Conservation (phyloP, 75 land plant genomes). For the Azolla pinnata region DNA sequence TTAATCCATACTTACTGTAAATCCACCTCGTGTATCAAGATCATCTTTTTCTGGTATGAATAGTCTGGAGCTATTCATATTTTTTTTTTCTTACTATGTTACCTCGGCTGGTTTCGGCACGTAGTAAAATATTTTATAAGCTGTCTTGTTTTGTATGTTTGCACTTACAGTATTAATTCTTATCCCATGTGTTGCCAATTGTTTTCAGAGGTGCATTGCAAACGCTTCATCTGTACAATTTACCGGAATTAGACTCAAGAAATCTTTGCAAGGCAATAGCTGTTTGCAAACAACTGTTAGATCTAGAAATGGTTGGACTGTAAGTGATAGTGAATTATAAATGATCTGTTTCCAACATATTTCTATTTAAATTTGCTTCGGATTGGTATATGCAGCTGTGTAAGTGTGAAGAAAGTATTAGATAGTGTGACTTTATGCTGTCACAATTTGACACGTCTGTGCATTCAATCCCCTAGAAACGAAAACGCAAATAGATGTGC, state of each 20-base stretch:
- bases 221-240: conserved; percentile 65
- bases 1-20: too few species aligned
- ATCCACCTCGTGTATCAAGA: too few species aligned
- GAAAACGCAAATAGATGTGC: conserved; percentile 19
- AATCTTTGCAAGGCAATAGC: conserved; percentile 47
- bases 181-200: not conserved
- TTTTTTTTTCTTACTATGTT: too few species aligned
- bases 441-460: conserved; percentile 46
- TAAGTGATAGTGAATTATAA: conserved; percentile 28
- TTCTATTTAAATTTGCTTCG: not conserved
- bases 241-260: conserved; percentile 53
- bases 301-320: conserved; percentile 79
- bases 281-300: conserved; percentile 55
- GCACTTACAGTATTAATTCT: not conserved
- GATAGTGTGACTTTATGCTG: conserved; percentile 50
- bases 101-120: too few species aligned
- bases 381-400: not conserved
- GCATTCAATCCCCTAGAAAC: conserved; percentile 56
- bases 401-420: conserved; percentile 10
- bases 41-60: too few species aligned
- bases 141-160: not conserved
- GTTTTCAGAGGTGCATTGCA: conserved; percentile 46
- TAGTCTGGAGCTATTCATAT: too few species aligned
- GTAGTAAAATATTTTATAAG: not conserved
- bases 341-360: not conserved